Percentiles rank a stretch among this genome's conserved stretches.
Evolutionary conservation across 345 rosid species (phyloP).

Genomic region (Ceriops zippeliana): DNA sequence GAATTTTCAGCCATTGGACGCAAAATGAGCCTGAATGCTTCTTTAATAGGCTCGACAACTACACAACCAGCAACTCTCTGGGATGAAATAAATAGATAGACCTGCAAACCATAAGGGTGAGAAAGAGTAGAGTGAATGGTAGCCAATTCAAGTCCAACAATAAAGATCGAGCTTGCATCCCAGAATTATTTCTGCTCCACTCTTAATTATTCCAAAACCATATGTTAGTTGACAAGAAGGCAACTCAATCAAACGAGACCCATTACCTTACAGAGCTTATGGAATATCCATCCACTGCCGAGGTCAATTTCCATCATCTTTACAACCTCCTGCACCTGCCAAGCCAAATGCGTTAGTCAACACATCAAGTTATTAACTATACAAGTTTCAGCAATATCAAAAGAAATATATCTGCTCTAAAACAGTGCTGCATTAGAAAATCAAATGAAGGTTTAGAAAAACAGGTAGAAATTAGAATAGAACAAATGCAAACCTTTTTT

Average conservation of each 20-base stretch:
- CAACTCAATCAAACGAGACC: neutral
- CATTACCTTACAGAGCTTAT: slow-evolving; percentile 60
- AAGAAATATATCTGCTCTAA: neutral
- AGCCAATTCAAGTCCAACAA: neutral
- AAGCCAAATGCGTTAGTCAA: slow-evolving; percentile 18
- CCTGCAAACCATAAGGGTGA: slow-evolving; percentile 38
- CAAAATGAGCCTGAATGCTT: slow-evolving; percentile 63
- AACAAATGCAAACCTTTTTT: slow-evolving; percentile 52
- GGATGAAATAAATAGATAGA: slow-evolving; percentile 58
- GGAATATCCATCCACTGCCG: slow-evolving; percentile 79
- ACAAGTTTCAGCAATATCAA: neutral
- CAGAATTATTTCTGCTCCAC: neutral
- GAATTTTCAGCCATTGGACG: slow-evolving; percentile 24
- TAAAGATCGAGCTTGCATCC: neutral
- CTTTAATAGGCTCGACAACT: slow-evolving; percentile 73
- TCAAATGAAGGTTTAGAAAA: too few species aligned
- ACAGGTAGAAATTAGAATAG: neutral
- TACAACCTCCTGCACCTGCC: slow-evolving; percentile 69
- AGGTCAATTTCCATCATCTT: slow-evolving; percentile 81
- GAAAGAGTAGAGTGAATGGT: neutral
- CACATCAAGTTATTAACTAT: neutral
- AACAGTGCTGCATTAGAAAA: neutral
- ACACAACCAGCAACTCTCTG: slow-evolving; percentile 70
- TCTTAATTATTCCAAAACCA: neutral
- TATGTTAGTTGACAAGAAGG: neutral